Base-by-base conservation (phyloP, 208 protist species). In the Leishmania arabica region DNA sequence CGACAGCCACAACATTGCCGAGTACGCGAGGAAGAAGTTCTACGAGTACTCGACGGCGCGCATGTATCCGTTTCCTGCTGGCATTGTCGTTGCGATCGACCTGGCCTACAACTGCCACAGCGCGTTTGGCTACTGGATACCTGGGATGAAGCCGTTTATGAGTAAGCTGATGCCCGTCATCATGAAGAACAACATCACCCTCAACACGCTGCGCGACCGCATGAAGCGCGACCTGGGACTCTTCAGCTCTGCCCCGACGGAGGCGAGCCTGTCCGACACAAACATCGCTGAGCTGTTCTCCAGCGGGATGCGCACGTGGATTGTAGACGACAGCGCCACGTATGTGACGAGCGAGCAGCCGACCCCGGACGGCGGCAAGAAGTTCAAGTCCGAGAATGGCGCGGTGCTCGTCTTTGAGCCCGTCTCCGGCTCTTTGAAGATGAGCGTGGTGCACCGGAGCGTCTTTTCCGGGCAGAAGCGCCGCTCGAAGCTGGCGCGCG, bases 341-440 rank as follows among this genome's bases (percentile, higher is more conserved):
- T 99, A 99, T 93, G 97, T 99, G 76, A 99, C 99, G 6, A 99
- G 99, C 71, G 99, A 99, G 85, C 99, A 99, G 91, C 99, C 99
- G 81, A 99, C 99, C 9, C 99, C 99, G 70, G 99, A 99, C 85
- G 99, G 99, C 82, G 99, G 99, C 84, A 93, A 99, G 71, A 99
- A 99, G 80, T 98, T 96, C 76, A 96, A 97, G 77, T 99, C 98
- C 17, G 98, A 99, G 66, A 99, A 99, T 92, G 99, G 99, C 60
- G 99, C 98, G 8, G 99, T 99, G 78, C 99, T 99, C 84, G 98
- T 99, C 74, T 99, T 99, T 92, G 99, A 99, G 89, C 99, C 99
- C 53, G 91, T 98, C 47, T 99, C 99, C 7, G 99, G 99, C 31
- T 97, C 99, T 85, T 91, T 99, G 11, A 99, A 99, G 93, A 93